Conservation (phyloP, 2,329 filamentous ascomycete species). For the Metarhizium anisopliae region DNA sequence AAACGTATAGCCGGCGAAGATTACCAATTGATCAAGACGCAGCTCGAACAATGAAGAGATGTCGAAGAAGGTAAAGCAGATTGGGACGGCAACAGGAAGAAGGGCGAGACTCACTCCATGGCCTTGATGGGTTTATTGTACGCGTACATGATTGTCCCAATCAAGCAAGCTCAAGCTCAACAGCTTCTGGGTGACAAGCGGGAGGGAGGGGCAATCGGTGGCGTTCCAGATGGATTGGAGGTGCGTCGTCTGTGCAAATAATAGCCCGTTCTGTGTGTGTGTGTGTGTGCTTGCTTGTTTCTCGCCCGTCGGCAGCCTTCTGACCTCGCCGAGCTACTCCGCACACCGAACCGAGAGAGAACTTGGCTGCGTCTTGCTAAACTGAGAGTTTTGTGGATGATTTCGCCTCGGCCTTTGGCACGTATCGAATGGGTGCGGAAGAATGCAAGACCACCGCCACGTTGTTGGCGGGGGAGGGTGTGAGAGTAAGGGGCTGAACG, state of each 20-base stretch:
- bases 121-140: conserved; percentile 28
- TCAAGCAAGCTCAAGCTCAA: conserved; percentile 4
- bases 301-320: no score
- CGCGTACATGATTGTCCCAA: conserved; percentile 20
- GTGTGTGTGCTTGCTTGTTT: no score
- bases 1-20: neutral
- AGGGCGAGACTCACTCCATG: conserved; percentile 25
- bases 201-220: conserved; percentile 1
- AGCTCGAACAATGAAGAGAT: neutral
- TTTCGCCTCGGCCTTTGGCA: neutral
- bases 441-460: no score
- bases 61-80: neutral
- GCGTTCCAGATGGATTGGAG: neutral
- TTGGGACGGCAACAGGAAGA: conserved; percentile 4
- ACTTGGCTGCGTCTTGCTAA: neutral
- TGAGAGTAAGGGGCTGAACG: neutral
- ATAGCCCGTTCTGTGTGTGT: no score
- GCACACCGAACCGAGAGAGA: neutral
- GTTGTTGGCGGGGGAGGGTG: neutral
- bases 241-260: no score
- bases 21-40: neutral
- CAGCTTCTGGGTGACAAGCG: neutral
- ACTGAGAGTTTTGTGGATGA: neutral
- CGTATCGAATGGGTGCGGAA: neutral
- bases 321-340: no score